Conservation (phyloP, 2,329 filamentous ascomycete species). For the Fusarium gaditjirri region DNA sequence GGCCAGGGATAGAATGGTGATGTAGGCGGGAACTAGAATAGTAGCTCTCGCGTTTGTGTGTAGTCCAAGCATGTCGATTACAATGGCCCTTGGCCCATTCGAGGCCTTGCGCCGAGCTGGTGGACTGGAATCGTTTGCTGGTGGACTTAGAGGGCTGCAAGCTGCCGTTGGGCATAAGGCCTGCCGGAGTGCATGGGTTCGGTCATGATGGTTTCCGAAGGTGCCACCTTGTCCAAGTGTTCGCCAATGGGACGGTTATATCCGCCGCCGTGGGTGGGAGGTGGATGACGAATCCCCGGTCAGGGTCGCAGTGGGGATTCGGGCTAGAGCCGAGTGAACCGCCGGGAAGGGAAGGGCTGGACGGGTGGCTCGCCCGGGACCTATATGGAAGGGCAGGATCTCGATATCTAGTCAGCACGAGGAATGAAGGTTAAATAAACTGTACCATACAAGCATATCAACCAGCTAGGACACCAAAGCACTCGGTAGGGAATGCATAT, state of each 20-base stretch:
- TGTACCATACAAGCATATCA: not conserved
- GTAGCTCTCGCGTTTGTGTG: conserved; percentile 23
- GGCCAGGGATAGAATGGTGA: conserved; percentile 31
- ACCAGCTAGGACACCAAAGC: not conserved
- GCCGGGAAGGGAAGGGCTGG: conserved; percentile 47
- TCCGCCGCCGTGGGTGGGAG: conserved; percentile 45
- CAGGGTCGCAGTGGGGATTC: conserved; percentile 49
- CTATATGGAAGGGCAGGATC: conserved; percentile 37
- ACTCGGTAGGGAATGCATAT: conserved; percentile 6
- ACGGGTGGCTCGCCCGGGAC: conserved; percentile 39
- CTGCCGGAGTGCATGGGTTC: conserved; percentile 38
- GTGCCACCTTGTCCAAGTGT: conserved; percentile 45
- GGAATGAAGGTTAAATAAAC: conserved; percentile 27
- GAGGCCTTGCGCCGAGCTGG: conserved; percentile 46
- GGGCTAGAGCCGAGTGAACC: conserved; percentile 54
- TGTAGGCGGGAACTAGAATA: conserved; percentile 29
- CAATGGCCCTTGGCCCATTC: conserved; percentile 45
- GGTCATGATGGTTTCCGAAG: conserved; percentile 41
- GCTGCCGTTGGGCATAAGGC: conserved; percentile 42
- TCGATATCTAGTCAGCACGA: conserved; percentile 41
- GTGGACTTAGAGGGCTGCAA: conserved; percentile 43
- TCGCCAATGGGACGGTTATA: conserved; percentile 51
- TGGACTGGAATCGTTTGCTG: conserved; percentile 32
- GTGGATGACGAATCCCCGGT: conserved; percentile 49
- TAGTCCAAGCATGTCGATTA: conserved; percentile 30